phyloP scores from a whole-genome alignment of 2,329 filamentous ascomycete species.

The Botryotinia calthae region DNA sequence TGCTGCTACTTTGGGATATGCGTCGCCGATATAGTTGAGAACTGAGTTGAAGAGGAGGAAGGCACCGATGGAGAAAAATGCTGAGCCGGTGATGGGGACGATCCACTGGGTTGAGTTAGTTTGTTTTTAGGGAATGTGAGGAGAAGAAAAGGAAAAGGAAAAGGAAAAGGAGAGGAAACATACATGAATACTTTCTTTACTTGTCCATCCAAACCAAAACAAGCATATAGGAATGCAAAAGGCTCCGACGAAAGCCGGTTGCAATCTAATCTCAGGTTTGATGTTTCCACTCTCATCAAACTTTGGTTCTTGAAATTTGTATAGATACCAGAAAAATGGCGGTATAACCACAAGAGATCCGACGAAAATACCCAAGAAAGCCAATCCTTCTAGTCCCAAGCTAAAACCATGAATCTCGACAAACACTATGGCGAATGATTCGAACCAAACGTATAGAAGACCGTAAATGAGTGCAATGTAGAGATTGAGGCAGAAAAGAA shows the following conservation, averaged over 20 bases:
- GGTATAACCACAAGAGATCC: constrained; percentile 52
- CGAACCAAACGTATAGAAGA: constrained; percentile 62
- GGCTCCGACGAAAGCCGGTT: constrained; percentile 52
- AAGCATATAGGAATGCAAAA: constrained; percentile 56
- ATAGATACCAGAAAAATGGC: constrained; percentile 50
- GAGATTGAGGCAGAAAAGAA: constrained; percentile 58
- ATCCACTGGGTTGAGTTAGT: constrained; percentile 49
- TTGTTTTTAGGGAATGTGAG: not conserved
- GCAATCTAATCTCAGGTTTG: constrained; percentile 51
- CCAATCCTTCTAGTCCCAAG: constrained; percentile 54
- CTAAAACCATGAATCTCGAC: constrained; percentile 57
- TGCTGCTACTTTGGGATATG: constrained; percentile 42
- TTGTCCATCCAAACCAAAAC: constrained; percentile 56
- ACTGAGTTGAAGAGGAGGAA: constrained; percentile 49
- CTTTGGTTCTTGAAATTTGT: constrained; percentile 47
- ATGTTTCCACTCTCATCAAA: constrained; percentile 49
- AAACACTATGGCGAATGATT: constrained; percentile 61
- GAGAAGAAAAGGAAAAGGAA: no score
- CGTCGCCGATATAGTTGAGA: constrained; percentile 43
- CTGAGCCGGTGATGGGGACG: constrained; percentile 51
- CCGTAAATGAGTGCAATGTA: constrained; percentile 62
- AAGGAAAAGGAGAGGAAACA: not conserved
- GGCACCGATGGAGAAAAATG: constrained; percentile 43
- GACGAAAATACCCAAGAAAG: constrained; percentile 55
- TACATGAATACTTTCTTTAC: constrained; percentile 39